Conservation (phyloP, 73 alveolate species). For the Tetrahymena malaccensis region DNA sequence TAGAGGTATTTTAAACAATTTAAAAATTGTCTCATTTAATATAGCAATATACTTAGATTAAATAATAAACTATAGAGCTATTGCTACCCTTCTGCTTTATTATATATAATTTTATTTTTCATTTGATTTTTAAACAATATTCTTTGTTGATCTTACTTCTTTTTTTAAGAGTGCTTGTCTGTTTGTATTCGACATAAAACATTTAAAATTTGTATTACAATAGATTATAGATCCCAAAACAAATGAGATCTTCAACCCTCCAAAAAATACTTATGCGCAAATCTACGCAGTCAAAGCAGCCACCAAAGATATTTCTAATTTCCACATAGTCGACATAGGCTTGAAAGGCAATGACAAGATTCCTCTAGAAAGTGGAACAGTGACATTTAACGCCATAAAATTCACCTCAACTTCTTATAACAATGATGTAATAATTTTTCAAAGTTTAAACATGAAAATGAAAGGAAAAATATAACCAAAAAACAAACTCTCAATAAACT, state of each 20-base stretch:
- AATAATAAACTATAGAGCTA: not conserved
- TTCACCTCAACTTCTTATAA: conserved; percentile 56
- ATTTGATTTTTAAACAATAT: not conserved
- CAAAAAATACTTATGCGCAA: conserved; percentile 43
- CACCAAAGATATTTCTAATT: conserved; percentile 26
- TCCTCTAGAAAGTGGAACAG: conserved; percentile 44
- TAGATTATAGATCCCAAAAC: conserved; percentile 55
- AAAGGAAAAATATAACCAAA: not conserved
- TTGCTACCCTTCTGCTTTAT: not conserved
- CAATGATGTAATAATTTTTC: conserved; percentile 30
- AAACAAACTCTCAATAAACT: not conserved
- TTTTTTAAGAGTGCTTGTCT: not conserved
- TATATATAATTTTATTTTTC: not conserved
- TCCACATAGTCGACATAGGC: conserved; percentile 47
- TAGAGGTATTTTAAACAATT: conserved; percentile 33
- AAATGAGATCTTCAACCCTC: conserved; percentile 49
- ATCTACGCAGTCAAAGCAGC: conserved; percentile 21
- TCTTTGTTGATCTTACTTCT: not conserved
- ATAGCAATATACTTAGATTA: not conserved
- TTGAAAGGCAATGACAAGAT: conserved; percentile 53
- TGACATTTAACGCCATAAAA: conserved; percentile 50
- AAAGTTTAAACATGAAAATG: conserved; percentile 2
- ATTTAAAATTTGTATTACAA: not conserved
- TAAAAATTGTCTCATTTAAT: not conserved
- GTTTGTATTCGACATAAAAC: not conserved